Base-by-base conservation (phyloP, 1,284 basidiomycete species). In the Rhizoctonia solani region DNA sequence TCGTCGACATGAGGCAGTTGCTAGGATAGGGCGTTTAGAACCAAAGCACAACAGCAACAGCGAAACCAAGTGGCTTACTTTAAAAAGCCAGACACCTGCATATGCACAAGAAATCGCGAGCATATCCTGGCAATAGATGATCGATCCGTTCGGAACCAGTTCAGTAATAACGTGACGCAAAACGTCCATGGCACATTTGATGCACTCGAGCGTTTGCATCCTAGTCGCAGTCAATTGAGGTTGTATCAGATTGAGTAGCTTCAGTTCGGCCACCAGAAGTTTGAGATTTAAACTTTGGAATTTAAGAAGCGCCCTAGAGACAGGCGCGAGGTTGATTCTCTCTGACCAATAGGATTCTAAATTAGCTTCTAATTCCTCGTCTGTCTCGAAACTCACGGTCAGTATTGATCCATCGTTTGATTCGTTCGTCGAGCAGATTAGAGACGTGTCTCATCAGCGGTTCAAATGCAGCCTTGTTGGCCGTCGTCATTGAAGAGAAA, bases 1-100 rank as follows among this genome's bases (percentile, higher is more conserved):
- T 50, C 46, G 29, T 61, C 58, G 9, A 61, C 58, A 47, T 61
- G 47, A n/a, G 58, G 58, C 4, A 61, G 46, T 61, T 61, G 58
- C 58, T 61, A 19, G 8, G 8, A 8, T 6, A 27, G 19, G 29
- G 16, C 16, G 16, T 6, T 21, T 21, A 46, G n/a, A 46, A 14
- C n/a, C 44, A 11, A 19, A 19, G 19, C 5, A 46, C 44, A 19
- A 46, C 21, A 11, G 19, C 8, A 9, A 46, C 19, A 29, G 13
- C 4, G 34, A n/a, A 50, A n/a, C n/a, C 1, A 21, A 46, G 8
- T 11, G 9, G 13, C 42, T n/a, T 25, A 50, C 58, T 32, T 61
- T 61, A 37, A 61, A 61, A 9, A 61, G 21, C 58, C 58, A 61
- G 4, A 61, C 58, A 9, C 58, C 58, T 14, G 58, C 58, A 50